These are phyloP conservation scores for Beta lomatogona DNA, from an alignment of 179 eudicot genomes.

Conservation along the genomic window DNA sequence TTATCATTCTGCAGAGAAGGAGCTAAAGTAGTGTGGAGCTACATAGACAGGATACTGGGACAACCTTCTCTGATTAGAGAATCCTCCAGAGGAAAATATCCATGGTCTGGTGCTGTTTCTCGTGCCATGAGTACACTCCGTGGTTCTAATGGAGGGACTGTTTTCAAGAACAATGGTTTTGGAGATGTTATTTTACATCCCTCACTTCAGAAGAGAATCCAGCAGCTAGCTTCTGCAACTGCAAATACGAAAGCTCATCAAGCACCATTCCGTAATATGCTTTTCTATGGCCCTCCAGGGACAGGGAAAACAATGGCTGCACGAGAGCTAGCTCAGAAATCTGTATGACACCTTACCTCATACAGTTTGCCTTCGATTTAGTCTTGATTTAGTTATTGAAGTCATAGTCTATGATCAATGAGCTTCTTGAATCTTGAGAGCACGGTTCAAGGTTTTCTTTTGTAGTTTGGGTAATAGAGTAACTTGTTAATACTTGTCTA, in stretches of 20 bases:
- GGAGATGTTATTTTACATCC: conserved; percentile 89
- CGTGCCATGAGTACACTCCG: conserved; percentile 58
- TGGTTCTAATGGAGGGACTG: conserved; percentile 36
- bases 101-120: conserved; percentile 78
- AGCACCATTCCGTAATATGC: conserved; percentile 95
- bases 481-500: background rate
- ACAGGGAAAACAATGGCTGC: conserved; percentile 99
- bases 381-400: background rate
- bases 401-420: background rate
- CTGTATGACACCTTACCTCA: conserved; percentile 53
- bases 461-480: background rate
- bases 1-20: conserved; percentile 70
- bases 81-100: conserved; percentile 85
- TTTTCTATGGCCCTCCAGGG: conserved; percentile 97
- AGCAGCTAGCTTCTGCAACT: conserved; percentile 83
- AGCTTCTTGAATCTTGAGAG: background rate
- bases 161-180: conserved; percentile 55
- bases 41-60: conserved; percentile 89
- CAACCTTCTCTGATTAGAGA: conserved; percentile 95
- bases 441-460: background rate
- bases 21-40: conserved; percentile 91
- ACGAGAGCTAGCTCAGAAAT: conserved; percentile 86
- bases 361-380: background rate
- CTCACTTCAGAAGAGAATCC: conserved; percentile 75
- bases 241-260: conserved; percentile 92